Conservation (phyloP, 2,329 filamentous ascomycete species). For the Moelleriella libera region DNA sequence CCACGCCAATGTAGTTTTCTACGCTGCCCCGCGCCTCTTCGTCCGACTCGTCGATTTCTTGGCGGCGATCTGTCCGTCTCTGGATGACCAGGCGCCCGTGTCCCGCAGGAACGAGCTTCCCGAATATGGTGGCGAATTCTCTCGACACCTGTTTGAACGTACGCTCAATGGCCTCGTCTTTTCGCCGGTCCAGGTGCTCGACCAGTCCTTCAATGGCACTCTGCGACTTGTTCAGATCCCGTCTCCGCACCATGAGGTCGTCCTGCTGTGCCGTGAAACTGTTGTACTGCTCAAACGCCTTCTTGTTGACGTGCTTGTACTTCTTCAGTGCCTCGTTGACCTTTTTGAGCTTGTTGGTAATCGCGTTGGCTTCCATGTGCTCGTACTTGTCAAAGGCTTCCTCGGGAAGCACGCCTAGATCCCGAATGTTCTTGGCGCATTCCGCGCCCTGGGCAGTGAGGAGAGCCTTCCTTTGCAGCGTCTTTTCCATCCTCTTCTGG, state of each 20-base stretch:
- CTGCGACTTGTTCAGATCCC: constrained; percentile 78
- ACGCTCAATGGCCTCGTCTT: constrained; percentile 94
- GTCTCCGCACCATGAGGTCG: constrained; percentile 66
- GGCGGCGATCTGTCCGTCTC: constrained; percentile 64
- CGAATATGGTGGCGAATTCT: constrained; percentile 86
- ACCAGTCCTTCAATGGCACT: constrained; percentile 85
- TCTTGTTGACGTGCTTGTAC: constrained; percentile 97
- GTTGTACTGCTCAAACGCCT: constrained; percentile 97
- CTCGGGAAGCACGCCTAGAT: constrained; percentile 83
- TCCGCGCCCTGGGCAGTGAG: constrained; percentile 66
- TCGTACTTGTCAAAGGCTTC: constrained; percentile 88
- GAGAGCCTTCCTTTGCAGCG: constrained; percentile 73
- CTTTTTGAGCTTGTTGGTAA: constrained; percentile 63
- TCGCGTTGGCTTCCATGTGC: constrained; percentile 62
- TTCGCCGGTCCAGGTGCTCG: constrained; percentile 80
- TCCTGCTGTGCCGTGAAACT: constrained; percentile 91
- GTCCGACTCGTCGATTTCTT: constrained; percentile 45
- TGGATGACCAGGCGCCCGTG: constrained; percentile 88
- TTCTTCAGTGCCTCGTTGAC: constrained; percentile 90
- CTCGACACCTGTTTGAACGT: constrained; percentile 96
- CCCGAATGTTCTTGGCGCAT: constrained; percentile 77
- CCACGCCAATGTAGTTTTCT: constrained; percentile 92
- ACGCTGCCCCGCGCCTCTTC: constrained; percentile 59
- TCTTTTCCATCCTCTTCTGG: constrained; percentile 84
- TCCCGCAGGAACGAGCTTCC: constrained; percentile 86